Conservation (phyloP, 2,329 filamentous ascomycete genomes). For the Alternaria ventricosa region DNA sequence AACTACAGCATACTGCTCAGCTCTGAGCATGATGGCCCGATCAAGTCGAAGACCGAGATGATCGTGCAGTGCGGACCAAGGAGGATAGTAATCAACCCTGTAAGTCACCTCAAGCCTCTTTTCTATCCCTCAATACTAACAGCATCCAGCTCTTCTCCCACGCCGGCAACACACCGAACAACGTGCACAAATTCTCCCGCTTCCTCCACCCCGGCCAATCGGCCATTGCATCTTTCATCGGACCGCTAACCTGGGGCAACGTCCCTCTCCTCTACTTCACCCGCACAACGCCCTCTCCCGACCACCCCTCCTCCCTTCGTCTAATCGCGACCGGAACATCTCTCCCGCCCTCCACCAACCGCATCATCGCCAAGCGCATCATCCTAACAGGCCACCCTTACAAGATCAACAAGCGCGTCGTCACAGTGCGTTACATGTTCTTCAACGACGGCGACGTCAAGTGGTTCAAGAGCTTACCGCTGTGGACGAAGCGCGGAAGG, state of each 20-base stretch:
- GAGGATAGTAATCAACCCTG: conserved; percentile 82
- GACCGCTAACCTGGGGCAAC: conserved; percentile 89
- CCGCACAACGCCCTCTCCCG: conserved; percentile 53
- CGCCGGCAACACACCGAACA: conserved; percentile 88
- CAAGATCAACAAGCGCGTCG: conserved; percentile 98
- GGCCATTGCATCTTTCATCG: conserved; percentile 87
- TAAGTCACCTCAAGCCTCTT: conserved; percentile 17
- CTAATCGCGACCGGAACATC: conserved; percentile 88
- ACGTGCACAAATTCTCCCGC: conserved; percentile 96
- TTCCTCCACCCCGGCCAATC: conserved; percentile 91
- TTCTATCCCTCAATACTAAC: conserved; percentile 8
- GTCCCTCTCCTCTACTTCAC: conserved; percentile 92
- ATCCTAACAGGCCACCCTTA: conserved; percentile 95
- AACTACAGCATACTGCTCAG: conserved; percentile 90
- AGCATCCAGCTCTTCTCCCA: conserved; percentile 73
- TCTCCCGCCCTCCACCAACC: conserved; percentile 73
- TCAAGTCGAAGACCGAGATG: conserved; percentile 91
- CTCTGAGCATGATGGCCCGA: conserved; percentile 74
- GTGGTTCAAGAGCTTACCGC: conserved; percentile 95
- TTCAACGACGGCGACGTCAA: conserved; percentile 94
- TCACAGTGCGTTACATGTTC: conserved; percentile 99
- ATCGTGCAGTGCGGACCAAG: conserved; percentile 91
- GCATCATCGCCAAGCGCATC: conserved; percentile 91
- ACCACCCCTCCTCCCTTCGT: conserved; percentile 57
- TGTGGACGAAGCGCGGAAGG: conserved; percentile 91